Conservation (phyloP, 345 rosid genomes). For the Jatropha curcas region DNA sequence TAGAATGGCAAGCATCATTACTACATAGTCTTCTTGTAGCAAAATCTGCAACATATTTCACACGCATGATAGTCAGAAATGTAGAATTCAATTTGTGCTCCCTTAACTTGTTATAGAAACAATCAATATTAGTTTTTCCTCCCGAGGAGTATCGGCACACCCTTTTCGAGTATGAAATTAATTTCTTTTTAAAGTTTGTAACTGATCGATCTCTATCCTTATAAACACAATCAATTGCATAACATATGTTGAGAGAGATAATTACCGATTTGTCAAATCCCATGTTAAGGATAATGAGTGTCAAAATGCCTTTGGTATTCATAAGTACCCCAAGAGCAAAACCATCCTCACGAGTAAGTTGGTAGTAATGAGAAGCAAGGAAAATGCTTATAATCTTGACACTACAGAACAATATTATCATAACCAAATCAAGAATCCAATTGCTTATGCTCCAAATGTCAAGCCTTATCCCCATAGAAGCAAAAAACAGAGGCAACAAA, state of each 20-base stretch:
- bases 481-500: slow-evolving; percentile 43
- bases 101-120: too few species aligned
- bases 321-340: slow-evolving; percentile 22
- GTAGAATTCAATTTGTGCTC: too few species aligned
- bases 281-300: slow-evolving; percentile 35
- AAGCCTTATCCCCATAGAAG: slow-evolving; percentile 28
- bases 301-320: slow-evolving; percentile 29
- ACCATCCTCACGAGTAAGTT: slow-evolving; percentile 8
- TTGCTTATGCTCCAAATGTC: neutral
- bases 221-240: too few species aligned
- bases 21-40: slow-evolving; percentile 37
- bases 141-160: too few species aligned
- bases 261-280: slow-evolving; percentile 37
- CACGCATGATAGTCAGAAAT: too few species aligned
- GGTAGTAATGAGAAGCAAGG: neutral
- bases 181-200: too few species aligned
- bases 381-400: slow-evolving; percentile 10
- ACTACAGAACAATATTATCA: neutral
- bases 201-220: too few species aligned
- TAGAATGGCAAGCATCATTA: slow-evolving; percentile 38
- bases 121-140: too few species aligned
- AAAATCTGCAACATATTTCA: slow-evolving; percentile 30
- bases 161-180: too few species aligned
- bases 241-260: too few species aligned
- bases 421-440: neutral